Base-by-base conservation (phyloP, 352 stramenopile species). In the Plasmopara halstedii region DNA sequence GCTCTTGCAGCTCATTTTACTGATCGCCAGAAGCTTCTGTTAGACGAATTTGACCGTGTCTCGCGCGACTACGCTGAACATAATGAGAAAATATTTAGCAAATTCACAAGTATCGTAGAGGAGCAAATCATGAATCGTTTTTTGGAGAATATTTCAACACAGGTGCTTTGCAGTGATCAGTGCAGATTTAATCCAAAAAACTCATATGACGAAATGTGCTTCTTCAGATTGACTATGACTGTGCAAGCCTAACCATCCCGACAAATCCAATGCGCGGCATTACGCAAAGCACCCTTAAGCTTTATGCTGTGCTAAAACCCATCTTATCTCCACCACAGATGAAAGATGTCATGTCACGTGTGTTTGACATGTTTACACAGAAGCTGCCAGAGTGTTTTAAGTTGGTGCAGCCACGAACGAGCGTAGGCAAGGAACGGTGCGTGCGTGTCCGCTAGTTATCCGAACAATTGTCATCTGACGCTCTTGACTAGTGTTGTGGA, bases 41-140 rank as follows among this genome's bases (percentile, higher is more conserved):
- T 99, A 6, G 81, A 88, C 43, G 91, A 98, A 39, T 84, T 99
- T 42, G 95, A 99, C 53, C 91, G 88, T 36, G 96, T 98, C 9
- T 66, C 95, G 55, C 80, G 87, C 41, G 95, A 98, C 61, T 98
- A 97, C 52, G 74, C 76, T 4, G 95, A 98, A 43, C 95, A 98
- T 67, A 95, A 94, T 53, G 88, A 98, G 62, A 98, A 98, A 54
- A 97, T 98, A 56, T 86, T 98, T 41, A 95, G 80, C 58, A 98
- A 98, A 57, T 98, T 98, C 66, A 96, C 97, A 0, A 95, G 76
- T 42, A 98, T 98, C 42, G 96, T 98, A 44, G 93, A 96, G 56
- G 92, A 97, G 45, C 81, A 93, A 51, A 97, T 98, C 58, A 94
- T 98, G 63, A 96, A 97, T 52, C 75, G 94, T 4, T 88, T 84